These are phyloP conservation scores for Schizonepeta tenuifolia DNA, from an alignment of 257 asterid genomes.

Conservation along the genomic window DNA sequence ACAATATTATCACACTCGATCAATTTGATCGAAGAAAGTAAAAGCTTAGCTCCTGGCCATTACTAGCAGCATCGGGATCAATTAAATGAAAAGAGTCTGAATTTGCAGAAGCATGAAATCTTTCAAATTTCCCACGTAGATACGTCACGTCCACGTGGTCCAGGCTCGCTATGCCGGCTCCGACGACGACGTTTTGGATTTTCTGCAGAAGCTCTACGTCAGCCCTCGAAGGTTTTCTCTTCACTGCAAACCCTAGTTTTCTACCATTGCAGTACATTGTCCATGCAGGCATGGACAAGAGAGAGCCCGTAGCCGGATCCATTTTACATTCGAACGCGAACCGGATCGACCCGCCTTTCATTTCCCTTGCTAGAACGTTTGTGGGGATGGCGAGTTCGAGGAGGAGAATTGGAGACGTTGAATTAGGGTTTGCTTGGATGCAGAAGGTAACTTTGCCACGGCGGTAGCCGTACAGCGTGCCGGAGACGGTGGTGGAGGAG, in stretches of 20 bases:
- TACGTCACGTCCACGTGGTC: constrained; percentile 49
- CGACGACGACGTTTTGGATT: constrained; percentile 48
- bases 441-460: constrained; percentile 60
- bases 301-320: constrained; percentile 21
- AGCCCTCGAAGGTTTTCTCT: constrained; percentile 38
- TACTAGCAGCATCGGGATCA: constrained; percentile 53
- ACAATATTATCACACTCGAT: not conserved
- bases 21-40: constrained; percentile 49
- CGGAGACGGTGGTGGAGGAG: constrained; percentile 41
- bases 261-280: constrained; percentile 63
- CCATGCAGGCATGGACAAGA: constrained; percentile 57
- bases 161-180: constrained; percentile 51
- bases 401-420: constrained; percentile 49
- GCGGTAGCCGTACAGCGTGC: constrained; percentile 57
- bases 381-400: constrained; percentile 67
- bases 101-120: constrained; percentile 53
- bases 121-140: constrained; percentile 57
- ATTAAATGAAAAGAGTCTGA: constrained; percentile 65
- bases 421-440: constrained; percentile 56
- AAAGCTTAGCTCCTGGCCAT: constrained; percentile 60
- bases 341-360: constrained; percentile 59
- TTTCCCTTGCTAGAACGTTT: constrained; percentile 57
- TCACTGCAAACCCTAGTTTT: constrained; percentile 55
- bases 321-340: constrained; percentile 48
- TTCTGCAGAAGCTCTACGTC: constrained; percentile 46